Evolutionary conservation across 495 filamentous ascomycete species (phyloP).

Genomic region (Cercophora scortea): DNA sequence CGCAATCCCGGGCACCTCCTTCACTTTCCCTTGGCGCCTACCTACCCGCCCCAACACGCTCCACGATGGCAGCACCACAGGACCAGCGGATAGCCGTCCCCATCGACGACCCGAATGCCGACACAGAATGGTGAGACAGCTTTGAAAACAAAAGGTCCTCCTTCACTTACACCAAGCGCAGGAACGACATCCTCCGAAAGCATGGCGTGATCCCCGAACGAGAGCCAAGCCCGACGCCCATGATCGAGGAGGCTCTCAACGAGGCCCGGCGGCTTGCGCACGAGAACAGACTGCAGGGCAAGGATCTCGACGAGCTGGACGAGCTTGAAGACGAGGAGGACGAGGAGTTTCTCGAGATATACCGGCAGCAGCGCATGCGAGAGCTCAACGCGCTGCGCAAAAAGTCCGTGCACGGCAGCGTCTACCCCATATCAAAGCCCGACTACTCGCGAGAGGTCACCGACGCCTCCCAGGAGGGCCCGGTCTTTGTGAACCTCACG

Average conservation of each 20-base stretch:
- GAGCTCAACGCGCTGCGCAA: slow-evolving; percentile 69
- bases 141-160: no score
- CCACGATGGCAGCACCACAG: slow-evolving; percentile 63
- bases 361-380: slow-evolving; percentile 73
- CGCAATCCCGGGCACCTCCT: no score
- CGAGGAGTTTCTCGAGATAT: slow-evolving; percentile 80
- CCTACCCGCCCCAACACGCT: neutral
- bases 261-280: slow-evolving; percentile 74
- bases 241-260: slow-evolving; percentile 90
- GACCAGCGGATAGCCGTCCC: slow-evolving; percentile 66
- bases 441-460: slow-evolving; percentile 92
- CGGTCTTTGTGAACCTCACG: slow-evolving; percentile 80
- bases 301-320: slow-evolving; percentile 86
- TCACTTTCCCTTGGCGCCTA: no score
- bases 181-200: slow-evolving; percentile 98
- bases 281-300: slow-evolving; percentile 86
- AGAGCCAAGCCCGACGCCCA: slow-evolving; percentile 83
- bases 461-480: slow-evolving; percentile 64
- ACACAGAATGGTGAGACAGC: slow-evolving; percentile 82
- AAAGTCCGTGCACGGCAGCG: slow-evolving; percentile 73
- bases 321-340: slow-evolving; percentile 91
- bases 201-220: slow-evolving; percentile 95
- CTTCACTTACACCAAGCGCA: slow-evolving; percentile 23
- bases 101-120: slow-evolving; percentile 89
- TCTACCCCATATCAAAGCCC: slow-evolving; percentile 89